Conservation (phyloP, 208 protist genomes). For the Leishmania tarentolae region DNA sequence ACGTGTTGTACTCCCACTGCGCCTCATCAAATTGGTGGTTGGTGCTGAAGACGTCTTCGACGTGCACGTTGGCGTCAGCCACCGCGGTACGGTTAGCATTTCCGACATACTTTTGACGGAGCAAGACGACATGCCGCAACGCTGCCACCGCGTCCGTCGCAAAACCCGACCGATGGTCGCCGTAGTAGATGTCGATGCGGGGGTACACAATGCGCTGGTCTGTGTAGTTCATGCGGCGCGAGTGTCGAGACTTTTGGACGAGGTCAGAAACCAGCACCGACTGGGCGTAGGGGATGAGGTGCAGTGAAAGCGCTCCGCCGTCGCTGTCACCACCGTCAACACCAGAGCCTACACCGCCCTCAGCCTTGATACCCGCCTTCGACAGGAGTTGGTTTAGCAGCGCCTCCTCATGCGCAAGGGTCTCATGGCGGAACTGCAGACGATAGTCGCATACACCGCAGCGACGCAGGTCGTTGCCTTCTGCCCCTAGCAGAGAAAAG, state of each 20-base stretch:
- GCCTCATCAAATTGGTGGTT: conserved; percentile 80
- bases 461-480: conserved; percentile 67
- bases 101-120: conserved; percentile 80
- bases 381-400: conserved; percentile 77
- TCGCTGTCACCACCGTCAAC: conserved; percentile 1
- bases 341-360: conserved; percentile 10
- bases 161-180: conserved; percentile 27
- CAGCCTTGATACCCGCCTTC: conserved; percentile 57
- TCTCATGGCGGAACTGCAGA: conserved; percentile 84
- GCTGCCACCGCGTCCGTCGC: conserved; percentile 58
- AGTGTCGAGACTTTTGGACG: conserved; percentile 51
- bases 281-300: conserved; percentile 48
- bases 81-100: conserved; percentile 43
- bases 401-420: conserved; percentile 76
- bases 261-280: conserved; percentile 48
- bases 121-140: conserved; percentile 63
- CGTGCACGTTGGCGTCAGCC: conserved; percentile 40
- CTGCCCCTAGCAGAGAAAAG: conserved; percentile 41
- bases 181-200: conserved; percentile 74
- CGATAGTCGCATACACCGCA: conserved; percentile 79
- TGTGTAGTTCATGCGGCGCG: conserved; percentile 64
- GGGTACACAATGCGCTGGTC: conserved; percentile 82
- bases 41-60: conserved; percentile 88
- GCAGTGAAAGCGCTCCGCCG: conserved; percentile 26
- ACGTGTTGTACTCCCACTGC: conserved; percentile 88